Conservation (phyloP, 352 stramenopile species). For the Globisporangium lucens region DNA sequence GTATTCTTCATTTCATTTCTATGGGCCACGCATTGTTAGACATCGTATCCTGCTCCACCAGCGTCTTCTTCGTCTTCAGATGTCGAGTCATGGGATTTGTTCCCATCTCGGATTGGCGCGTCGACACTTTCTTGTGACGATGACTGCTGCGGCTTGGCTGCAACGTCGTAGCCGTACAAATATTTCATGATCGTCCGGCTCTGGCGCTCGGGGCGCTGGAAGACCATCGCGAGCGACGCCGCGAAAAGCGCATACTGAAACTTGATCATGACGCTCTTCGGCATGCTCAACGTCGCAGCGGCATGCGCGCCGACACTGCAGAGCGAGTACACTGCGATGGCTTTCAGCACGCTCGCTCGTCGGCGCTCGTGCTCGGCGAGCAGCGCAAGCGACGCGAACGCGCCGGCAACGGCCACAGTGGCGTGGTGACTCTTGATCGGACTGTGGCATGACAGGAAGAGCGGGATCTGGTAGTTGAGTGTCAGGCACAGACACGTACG, state of each 20-base stretch:
- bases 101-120: neutral
- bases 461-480: conserved; percentile 53
- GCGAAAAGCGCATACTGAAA: conserved; percentile 43
- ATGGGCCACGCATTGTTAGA: neutral
- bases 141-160: neutral
- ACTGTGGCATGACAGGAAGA: conserved; percentile 49
- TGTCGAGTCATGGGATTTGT: neutral
- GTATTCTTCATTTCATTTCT: neutral
- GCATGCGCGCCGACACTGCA: conserved; percentile 31
- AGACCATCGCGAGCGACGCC: conserved; percentile 39
- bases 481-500: conserved; percentile 59
- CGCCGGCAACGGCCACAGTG: conserved; percentile 35
- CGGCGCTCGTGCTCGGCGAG: conserved; percentile 51
- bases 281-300: conserved; percentile 18
- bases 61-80: neutral
- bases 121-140: neutral
- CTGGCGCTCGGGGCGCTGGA: conserved; percentile 40
- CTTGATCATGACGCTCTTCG: conserved; percentile 18
- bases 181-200: conserved; percentile 44
- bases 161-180: conserved; percentile 48
- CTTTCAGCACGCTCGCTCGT: conserved; percentile 53
- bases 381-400: conserved; percentile 41
- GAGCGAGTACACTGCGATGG: conserved; percentile 50
- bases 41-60: neutral
- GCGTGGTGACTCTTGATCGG: conserved; percentile 29